Conservation (phyloP, 2,329 filamentous ascomycete genomes). For the Fusarium neocosmosporiellum region DNA sequence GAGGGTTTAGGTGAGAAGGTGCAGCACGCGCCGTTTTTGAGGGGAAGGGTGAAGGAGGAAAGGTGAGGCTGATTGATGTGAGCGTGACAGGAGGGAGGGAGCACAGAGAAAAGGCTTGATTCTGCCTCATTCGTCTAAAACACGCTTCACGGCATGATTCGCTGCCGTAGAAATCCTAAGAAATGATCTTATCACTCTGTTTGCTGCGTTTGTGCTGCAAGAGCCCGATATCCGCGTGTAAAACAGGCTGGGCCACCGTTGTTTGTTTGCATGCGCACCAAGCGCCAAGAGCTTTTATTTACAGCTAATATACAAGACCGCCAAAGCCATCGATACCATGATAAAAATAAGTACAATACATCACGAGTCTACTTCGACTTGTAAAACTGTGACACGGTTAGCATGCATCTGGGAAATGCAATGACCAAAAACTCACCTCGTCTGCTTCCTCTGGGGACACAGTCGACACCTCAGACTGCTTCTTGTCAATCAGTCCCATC, state of each 20-base stretch:
- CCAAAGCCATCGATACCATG: neutral
- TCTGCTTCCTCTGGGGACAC: slow-evolving; percentile 78
- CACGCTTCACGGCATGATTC: slow-evolving; percentile 10
- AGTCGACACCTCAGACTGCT: slow-evolving; percentile 70
- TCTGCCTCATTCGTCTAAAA: slow-evolving; percentile 9
- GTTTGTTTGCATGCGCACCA: slow-evolving; percentile 4
- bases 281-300: slow-evolving; percentile 9
- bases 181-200: neutral
- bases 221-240: slow-evolving; percentile 1
- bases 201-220: slow-evolving; percentile 5
- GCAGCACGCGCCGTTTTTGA: neutral
- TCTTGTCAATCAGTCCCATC: slow-evolving; percentile 78
- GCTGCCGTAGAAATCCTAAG: neutral
- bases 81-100: neutral
- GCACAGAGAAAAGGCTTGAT: neutral
- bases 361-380: slow-evolving; percentile 45
- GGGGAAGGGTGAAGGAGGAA: neutral
- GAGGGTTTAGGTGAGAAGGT: slow-evolving; percentile 2
- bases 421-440: slow-evolving; percentile 55
- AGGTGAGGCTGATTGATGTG: slow-evolving; percentile 7
- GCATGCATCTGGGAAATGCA: slow-evolving; percentile 14
- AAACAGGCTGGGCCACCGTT: neutral
- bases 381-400: slow-evolving; percentile 50
- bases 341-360: slow-evolving; percentile 13
- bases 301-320: slow-evolving; percentile 1